Conservation (phyloP, 208 protist species). For the Kentomonas sorsogonicus region DNA sequence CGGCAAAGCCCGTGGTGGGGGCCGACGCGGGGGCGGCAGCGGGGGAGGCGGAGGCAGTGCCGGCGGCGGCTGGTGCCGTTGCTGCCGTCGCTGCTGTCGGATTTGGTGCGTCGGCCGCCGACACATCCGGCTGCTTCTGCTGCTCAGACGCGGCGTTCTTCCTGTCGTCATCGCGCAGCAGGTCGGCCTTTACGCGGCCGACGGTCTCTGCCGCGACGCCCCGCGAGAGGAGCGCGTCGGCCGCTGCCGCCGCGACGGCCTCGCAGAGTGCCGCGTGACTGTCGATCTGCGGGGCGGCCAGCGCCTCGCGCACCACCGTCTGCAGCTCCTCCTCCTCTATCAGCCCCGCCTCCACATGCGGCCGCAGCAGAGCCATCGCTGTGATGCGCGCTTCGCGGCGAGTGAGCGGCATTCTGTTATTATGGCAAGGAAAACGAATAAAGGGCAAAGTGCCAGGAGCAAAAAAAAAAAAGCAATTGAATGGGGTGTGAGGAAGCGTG, state of each 20-base stretch:
- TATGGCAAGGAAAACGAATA: not conserved
- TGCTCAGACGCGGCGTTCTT: not conserved
- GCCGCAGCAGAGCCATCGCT: conserved; percentile 43
- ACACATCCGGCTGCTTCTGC: not conserved
- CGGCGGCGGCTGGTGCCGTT: not conserved
- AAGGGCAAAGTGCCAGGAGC: not conserved
- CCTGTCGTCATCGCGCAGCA: not conserved
- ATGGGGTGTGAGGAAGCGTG: too few relatives aligned
- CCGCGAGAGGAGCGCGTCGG: too few relatives aligned
- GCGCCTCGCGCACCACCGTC: not conserved
- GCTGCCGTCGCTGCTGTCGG: not conserved
- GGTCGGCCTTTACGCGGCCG: too few relatives aligned
- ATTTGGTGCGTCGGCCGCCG: not conserved
- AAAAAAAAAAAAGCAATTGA: too few relatives aligned
- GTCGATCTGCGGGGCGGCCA: conserved; percentile 5
- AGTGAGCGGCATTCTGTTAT: too few relatives aligned
- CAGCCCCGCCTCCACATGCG: conserved; percentile 29
- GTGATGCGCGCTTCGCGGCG: conserved; percentile 71
- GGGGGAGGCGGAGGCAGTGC: not conserved
- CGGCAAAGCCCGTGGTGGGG: conserved; percentile 31
- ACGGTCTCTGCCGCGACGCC: too few relatives aligned
- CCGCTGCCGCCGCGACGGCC: too few relatives aligned
- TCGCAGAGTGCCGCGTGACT: too few relatives aligned
- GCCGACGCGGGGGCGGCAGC: not conserved
- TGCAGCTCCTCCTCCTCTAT: conserved; percentile 65